Percentiles rank a stretch among this genome's conserved stretches.
Evolutionary conservation across 768 basidiomycete species (phyloP).

Genomic region (Daedaleopsis sinensis): DNA sequence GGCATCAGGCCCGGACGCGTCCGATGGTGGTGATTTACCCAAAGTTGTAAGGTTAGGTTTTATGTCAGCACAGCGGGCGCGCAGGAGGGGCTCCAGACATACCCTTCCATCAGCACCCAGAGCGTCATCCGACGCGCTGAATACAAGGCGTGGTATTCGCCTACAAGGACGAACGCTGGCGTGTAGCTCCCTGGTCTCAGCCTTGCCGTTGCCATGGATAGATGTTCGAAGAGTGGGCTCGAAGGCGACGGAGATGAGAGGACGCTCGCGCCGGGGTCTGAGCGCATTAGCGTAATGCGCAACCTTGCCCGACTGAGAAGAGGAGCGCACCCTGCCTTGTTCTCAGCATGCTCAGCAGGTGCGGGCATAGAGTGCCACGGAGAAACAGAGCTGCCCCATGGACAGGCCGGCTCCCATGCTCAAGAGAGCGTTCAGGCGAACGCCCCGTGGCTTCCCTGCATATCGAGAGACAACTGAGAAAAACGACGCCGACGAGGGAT

Average conservation of each 20-base stretch:
- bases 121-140: slow-evolving; percentile 11
- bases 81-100: slow-evolving; percentile 10
- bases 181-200: background rate
- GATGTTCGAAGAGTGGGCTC: slow-evolving; percentile 6
- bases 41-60: slow-evolving; percentile 22
- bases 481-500: background rate
- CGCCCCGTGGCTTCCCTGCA: slow-evolving; percentile 1
- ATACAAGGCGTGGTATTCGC: slow-evolving; percentile 16
- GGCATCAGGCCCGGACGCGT: slow-evolving; percentile 12
- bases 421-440: background rate
- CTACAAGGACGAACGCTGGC: slow-evolving; percentile 4
- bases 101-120: slow-evolving; percentile 19
- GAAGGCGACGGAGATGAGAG: slow-evolving; percentile 13
- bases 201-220: slow-evolving; percentile 5
- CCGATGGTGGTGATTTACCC: slow-evolving; percentile 14
- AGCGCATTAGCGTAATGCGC: background rate
- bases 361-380: slow-evolving; percentile 6
- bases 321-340: slow-evolving; percentile 14
- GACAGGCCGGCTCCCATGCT: background rate
- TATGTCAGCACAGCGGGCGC: slow-evolving; percentile 25
- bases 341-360: slow-evolving; percentile 6
- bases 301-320: background rate
- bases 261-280: background rate
- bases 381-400: slow-evolving; percentile 1
- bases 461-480: background rate